Percentiles rank a stretch among this genome's conserved stretches.
Conservation (phyloP, 495 filamentous ascomycete species). For the Podospora pseudocomata region DNA sequence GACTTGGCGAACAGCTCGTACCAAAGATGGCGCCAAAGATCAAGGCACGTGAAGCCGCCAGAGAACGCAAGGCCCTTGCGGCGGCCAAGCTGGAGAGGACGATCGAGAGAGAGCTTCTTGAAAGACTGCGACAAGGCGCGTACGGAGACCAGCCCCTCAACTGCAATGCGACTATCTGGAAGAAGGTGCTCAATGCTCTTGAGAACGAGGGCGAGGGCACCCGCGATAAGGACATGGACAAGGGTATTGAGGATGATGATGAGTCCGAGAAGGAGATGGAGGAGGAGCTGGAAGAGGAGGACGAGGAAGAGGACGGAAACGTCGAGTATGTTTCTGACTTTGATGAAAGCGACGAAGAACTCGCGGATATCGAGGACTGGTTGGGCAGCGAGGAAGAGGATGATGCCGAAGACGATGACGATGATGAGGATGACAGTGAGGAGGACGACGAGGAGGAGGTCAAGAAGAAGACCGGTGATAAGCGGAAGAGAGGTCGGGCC, state of each 20-base stretch:
- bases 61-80: constrained; percentile 88
- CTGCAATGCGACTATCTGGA: constrained; percentile 91
- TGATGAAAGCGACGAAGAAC: constrained; percentile 52
- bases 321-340: constrained; percentile 79
- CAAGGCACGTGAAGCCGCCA: constrained; percentile 76
- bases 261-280: constrained; percentile 63
- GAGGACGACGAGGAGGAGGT: constrained; percentile 37
- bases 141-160: constrained; percentile 95
- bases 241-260: constrained; percentile 73
- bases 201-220: constrained; percentile 80
- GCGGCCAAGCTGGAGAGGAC: constrained; percentile 94
- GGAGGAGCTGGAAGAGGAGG: constrained; percentile 65
- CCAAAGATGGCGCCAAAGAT: constrained; percentile 92
- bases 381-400: constrained; percentile 48
- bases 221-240: constrained; percentile 83
- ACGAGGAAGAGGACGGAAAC: constrained; percentile 61
- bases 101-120: constrained; percentile 94
- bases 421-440: constrained; percentile 43
- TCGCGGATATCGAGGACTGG: constrained; percentile 50
- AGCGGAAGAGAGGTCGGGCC: constrained; percentile 62
- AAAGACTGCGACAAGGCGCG: constrained; percentile 83
- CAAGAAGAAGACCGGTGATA: constrained; percentile 55
- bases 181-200: constrained; percentile 88
- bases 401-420: constrained; percentile 45
- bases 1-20: constrained; percentile 86